Evolutionary conservation across 2,329 filamentous ascomycete genomes (phyloP).

Genomic region (Didymella arachidicola): DNA sequence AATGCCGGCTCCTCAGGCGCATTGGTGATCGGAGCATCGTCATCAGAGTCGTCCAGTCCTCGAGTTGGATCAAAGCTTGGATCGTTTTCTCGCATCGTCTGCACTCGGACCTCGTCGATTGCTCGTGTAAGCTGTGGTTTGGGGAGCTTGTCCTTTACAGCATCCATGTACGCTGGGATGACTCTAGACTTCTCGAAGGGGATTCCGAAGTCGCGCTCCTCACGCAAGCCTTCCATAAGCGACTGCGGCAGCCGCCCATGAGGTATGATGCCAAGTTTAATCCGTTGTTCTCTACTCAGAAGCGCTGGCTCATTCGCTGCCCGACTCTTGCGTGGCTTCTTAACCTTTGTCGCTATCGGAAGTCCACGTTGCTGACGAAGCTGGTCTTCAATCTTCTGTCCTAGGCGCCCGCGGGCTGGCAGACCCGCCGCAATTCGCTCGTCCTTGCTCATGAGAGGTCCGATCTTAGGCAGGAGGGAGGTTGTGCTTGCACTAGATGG

Average conservation of each 20-base stretch:
- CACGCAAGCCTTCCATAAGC: constrained; percentile 36
- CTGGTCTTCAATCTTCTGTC: constrained; percentile 33
- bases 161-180: constrained; percentile 19
- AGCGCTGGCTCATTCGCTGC: constrained; percentile 30
- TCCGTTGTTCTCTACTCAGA: constrained; percentile 38
- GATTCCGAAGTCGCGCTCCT: constrained; percentile 31
- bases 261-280: constrained; percentile 34
- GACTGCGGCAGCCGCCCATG: constrained; percentile 36
- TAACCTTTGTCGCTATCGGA: constrained; percentile 24
- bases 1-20: not conserved
- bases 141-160: constrained; percentile 8
- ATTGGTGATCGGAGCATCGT: not conserved
- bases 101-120: constrained; percentile 13
- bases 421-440: constrained; percentile 38
- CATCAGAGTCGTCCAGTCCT: not conserved
- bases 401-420: constrained; percentile 35
- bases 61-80: constrained; percentile 10
- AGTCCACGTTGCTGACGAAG: constrained; percentile 37
- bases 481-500: not conserved
- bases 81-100: constrained; percentile 11
- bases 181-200: constrained; percentile 30
- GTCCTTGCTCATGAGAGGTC: constrained; percentile 39
- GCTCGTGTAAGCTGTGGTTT: constrained; percentile 5
- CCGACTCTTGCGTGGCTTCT: constrained; percentile 25
- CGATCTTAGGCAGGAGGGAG: constrained; percentile 15